These are phyloP conservation scores for Caloboletus firmus DNA, from an alignment of 1,284 basidiomycete species.

Conservation along the genomic window DNA sequence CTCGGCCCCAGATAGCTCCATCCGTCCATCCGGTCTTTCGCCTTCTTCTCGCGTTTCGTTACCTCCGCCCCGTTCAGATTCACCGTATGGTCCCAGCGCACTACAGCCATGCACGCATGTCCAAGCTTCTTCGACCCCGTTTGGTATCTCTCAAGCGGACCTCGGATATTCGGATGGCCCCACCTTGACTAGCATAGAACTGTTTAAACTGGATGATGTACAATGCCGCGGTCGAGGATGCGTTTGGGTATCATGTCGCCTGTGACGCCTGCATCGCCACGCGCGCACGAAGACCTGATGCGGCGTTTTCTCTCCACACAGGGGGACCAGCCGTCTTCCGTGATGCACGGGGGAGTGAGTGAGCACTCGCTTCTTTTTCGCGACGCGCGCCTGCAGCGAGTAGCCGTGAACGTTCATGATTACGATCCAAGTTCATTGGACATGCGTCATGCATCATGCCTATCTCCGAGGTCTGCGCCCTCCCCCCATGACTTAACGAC, in stretches of 20 bases:
- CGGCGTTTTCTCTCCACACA: constrained; percentile 15
- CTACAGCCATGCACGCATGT: constrained; percentile 23
- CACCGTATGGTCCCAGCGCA: constrained; percentile 12
- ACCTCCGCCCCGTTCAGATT: constrained; percentile 42
- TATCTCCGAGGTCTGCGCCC: constrained; percentile 13
- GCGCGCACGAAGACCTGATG: neutral
- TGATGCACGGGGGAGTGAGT: constrained; percentile 22
- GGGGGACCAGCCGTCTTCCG: constrained; percentile 13
- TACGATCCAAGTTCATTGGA: constrained; percentile 7
- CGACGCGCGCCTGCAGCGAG: constrained; percentile 57
- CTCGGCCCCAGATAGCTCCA: constrained; percentile 24
- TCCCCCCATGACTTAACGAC: constrained; percentile 5
- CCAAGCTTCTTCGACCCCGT: constrained; percentile 21
- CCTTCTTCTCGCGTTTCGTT: constrained; percentile 62
- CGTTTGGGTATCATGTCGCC: constrained; percentile 13
- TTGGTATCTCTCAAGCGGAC: constrained; percentile 43
- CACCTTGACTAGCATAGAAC: constrained; percentile 63
- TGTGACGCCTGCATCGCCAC: constrained; percentile 12
- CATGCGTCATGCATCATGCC: neutral
- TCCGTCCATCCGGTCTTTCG: constrained; percentile 58
- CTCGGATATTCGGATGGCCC: constrained; percentile 55
- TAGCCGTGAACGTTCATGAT: constrained; percentile 17
- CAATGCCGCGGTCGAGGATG: constrained; percentile 44
- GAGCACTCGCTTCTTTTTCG: constrained; percentile 49
- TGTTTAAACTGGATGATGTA: constrained; percentile 61